Percentiles rank a stretch among this genome's conserved stretches.
Conservation (phyloP, 345 rosid genomes). For the Populus tremula region DNA sequence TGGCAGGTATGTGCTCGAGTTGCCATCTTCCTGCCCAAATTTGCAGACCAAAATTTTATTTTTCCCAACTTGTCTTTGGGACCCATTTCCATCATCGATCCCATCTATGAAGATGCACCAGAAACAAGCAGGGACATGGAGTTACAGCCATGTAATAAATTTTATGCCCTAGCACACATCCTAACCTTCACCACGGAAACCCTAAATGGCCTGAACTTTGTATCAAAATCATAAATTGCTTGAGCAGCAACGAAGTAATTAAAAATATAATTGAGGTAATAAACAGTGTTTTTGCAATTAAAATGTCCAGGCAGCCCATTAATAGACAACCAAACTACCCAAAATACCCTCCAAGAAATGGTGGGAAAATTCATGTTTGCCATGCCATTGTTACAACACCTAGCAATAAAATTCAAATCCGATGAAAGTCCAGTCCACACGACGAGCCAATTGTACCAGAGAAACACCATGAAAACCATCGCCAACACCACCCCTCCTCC, state of each 20-base stretch:
- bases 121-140: too few relatives aligned
- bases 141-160: too few relatives aligned
- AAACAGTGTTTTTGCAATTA: not conserved
- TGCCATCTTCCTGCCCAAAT: not conserved
- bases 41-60: not conserved
- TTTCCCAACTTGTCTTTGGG: not conserved
- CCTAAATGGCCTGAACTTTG: not conserved
- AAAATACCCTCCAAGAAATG: constrained; percentile 12
- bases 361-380: constrained; percentile 11
- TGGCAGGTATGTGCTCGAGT: too few relatives aligned
- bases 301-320: not conserved
- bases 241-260: too few relatives aligned
- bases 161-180: not conserved
- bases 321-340: constrained; percentile 7
- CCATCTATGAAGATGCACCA: not conserved
- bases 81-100: not conserved
- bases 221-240: not conserved
- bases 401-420: constrained; percentile 3
- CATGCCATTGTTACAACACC: too few relatives aligned
- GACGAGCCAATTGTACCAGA: not conserved
- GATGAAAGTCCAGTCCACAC: not conserved
- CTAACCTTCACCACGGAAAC: not conserved
- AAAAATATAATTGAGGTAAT: too few relatives aligned
- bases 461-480: not conserved
- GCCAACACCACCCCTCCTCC: not conserved